Percentiles rank a stretch among this genome's conserved stretches.
phyloP scores from a whole-genome alignment of 805 yeast species.

The Yarrowia yakushimensis region DNA sequence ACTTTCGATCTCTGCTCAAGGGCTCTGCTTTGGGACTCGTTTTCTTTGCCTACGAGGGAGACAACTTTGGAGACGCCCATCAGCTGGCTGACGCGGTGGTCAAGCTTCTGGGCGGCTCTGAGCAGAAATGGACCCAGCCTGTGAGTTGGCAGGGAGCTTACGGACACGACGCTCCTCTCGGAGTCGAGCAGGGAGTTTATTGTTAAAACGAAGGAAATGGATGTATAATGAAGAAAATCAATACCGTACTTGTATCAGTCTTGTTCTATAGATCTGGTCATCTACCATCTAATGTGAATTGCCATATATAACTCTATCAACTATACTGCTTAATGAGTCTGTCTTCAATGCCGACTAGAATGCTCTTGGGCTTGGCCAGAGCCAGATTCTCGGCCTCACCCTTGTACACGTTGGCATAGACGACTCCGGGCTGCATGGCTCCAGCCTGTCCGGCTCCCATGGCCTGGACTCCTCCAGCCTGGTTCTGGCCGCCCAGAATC shows the following conservation, averaged over 20 bases:
- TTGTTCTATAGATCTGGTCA: neutral
- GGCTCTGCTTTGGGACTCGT: slow-evolving; percentile 36
- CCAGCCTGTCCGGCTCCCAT: slow-evolving; percentile 33
- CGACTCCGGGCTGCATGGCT: slow-evolving; percentile 49
- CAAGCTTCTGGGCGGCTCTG: slow-evolving; percentile 33
- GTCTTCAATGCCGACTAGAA: slow-evolving; percentile 59
- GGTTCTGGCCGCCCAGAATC: slow-evolving; percentile 49
- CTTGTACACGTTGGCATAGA: slow-evolving; percentile 57
- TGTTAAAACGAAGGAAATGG: no score
- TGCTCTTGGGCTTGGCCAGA: slow-evolving; percentile 53
- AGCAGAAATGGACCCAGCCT: slow-evolving; percentile 51
- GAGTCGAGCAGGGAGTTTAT: slow-evolving; percentile 75
- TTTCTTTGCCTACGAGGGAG: slow-evolving; percentile 82
- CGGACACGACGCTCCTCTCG: slow-evolving; percentile 66
- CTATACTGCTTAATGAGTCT: slow-evolving; percentile 40
- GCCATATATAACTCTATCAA: neutral
- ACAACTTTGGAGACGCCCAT: slow-evolving; percentile 71
- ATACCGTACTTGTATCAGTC: neutral
- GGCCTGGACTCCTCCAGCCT: slow-evolving; percentile 35
- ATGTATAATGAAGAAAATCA: no score
- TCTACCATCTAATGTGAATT: neutral
- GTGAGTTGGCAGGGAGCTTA: slow-evolving; percentile 82
- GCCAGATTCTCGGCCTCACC: slow-evolving; percentile 73
- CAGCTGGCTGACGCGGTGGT: slow-evolving; percentile 44
- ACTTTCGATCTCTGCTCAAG: slow-evolving; percentile 7